Evolutionary conservation across 306 rosid genomes (phyloP).

Genomic region (Vigna mungo): DNA sequence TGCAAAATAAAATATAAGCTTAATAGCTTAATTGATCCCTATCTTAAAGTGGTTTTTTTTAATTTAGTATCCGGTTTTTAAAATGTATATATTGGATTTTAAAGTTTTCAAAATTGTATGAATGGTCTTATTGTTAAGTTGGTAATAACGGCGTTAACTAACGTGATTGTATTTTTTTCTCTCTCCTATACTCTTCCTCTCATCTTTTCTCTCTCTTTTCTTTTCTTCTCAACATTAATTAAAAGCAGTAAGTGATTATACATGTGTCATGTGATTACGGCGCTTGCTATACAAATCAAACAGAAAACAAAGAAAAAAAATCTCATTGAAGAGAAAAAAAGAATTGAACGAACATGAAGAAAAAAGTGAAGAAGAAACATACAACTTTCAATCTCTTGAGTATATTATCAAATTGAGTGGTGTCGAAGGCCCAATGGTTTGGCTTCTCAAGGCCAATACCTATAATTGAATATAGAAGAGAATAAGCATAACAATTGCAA

Average conservation of each 20-base stretch:
- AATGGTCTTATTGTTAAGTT: too few relatives aligned
- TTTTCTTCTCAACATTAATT: too few relatives aligned
- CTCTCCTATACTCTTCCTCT: too few relatives aligned
- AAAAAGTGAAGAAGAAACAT: conserved; percentile 10
- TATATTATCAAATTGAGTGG: conserved; percentile 84
- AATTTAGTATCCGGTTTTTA: too few relatives aligned
- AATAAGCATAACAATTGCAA: neutral
- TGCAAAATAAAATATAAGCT: too few relatives aligned
- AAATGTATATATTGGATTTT: accelerated
- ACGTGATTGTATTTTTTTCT: too few relatives aligned
- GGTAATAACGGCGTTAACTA: too few relatives aligned
- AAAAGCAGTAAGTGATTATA: conserved; percentile 22
- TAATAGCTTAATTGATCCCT: too few relatives aligned
- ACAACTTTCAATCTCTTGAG: conserved; percentile 98
- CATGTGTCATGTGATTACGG: conserved; percentile 61
- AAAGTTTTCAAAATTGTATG: too few relatives aligned
- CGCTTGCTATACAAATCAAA: conserved; percentile 63
- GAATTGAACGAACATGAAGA: neutral
- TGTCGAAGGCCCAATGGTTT: conserved; percentile 93
- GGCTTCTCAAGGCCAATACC: conserved; percentile 93
- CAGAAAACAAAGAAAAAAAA: neutral
- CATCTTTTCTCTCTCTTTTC: too few relatives aligned
- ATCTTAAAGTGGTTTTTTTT: too few relatives aligned
- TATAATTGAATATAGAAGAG: conserved; percentile 17
- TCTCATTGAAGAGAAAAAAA: neutral